Evolutionary conservation across 345 rosid genomes (phyloP).

Genomic region (Populus simonii): DNA sequence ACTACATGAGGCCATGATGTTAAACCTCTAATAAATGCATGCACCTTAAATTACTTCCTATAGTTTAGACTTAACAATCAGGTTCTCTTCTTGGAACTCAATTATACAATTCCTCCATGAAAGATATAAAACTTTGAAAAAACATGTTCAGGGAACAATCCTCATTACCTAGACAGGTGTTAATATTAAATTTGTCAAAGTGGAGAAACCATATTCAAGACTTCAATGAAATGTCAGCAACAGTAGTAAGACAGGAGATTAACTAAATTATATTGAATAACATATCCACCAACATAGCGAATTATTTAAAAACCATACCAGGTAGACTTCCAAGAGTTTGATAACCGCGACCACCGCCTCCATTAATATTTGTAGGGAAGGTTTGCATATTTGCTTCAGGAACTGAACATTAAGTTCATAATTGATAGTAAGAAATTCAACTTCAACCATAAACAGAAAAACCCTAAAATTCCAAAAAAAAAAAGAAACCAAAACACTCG

Average conservation of each 20-base stretch:
- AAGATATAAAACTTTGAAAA: not conserved
- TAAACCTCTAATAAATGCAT: not conserved
- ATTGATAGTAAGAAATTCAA: not conserved
- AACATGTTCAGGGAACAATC: not conserved
- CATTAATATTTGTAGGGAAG: conserved; percentile 51
- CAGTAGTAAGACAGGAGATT: no score
- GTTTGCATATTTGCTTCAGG: conserved; percentile 70
- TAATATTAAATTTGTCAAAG: not conserved
- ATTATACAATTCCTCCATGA: not conserved
- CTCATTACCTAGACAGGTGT: not conserved
- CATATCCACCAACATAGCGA: not conserved
- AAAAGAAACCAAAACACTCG: not conserved
- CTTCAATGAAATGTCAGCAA: not conserved
- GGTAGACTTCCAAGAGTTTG: conserved; percentile 59
- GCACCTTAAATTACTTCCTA: not conserved
- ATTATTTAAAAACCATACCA: conserved; percentile 41
- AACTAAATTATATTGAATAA: not conserved
- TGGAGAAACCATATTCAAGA: not conserved
- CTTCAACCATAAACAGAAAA: not conserved
- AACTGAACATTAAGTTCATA: conserved; percentile 37
- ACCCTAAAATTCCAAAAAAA: not conserved
- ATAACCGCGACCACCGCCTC: conserved; percentile 60
- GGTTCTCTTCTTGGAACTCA: not conserved
- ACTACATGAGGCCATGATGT: not conserved
- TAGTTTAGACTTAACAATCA: not conserved